Conservation (phyloP, 1,139 yeast genomes). For the Saccharomyces hybrid region DNA sequence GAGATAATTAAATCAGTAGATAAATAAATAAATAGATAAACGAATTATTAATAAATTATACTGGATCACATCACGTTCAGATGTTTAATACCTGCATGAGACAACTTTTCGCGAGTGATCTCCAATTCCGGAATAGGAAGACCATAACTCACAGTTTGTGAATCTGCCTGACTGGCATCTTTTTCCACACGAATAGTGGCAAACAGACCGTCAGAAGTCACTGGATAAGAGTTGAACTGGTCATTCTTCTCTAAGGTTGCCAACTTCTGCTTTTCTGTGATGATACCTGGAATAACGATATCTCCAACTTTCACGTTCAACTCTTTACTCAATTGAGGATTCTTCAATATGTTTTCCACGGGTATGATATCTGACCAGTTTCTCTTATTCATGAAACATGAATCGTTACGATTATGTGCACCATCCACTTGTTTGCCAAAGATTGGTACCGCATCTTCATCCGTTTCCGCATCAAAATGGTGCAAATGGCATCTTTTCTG, state of each 20-base stretch:
- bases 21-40: not conserved
- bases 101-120: constrained; percentile 9
- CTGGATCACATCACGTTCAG: constrained; percentile 4
- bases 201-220: constrained; percentile 39
- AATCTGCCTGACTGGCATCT: constrained; percentile 44
- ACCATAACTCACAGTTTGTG: constrained; percentile 59
- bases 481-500: constrained; percentile 53
- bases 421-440: constrained; percentile 62
- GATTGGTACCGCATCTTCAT: constrained; percentile 74
- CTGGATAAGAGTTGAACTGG: constrained; percentile 23
- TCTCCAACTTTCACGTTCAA: constrained; percentile 26
- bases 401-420: constrained; percentile 27
- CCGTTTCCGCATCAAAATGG: constrained; percentile 36
- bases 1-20: not conserved
- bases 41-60: not conserved
- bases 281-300: constrained; percentile 30
- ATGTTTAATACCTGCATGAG: constrained; percentile 23
- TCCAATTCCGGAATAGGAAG: constrained; percentile 57
- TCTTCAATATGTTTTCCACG: constrained; percentile 27
- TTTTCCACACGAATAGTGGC: constrained; percentile 69
- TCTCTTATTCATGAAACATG: too few species aligned
- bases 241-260: constrained; percentile 20
- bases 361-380: too few species aligned
- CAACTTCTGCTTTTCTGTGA: constrained; percentile 13
- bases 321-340: constrained; percentile 14